Evolutionary conservation across 1,284 basidiomycete genomes (phyloP), one percentile per base, ranked within the genome.

Genomic region (Rhodotorula sp.): DNA sequence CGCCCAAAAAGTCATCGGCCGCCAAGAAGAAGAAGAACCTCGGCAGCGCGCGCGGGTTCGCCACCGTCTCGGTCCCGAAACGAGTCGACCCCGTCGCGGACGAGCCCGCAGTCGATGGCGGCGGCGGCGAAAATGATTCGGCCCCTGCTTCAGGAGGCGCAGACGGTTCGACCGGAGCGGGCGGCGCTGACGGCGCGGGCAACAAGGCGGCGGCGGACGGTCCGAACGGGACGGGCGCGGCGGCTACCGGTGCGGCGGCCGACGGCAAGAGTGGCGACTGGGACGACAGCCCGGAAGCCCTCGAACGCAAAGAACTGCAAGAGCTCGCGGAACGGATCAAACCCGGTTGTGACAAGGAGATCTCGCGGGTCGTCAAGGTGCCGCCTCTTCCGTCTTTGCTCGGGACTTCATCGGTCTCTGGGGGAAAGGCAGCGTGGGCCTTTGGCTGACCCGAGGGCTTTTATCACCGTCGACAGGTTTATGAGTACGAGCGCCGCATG

Each of bases 321-420:
- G 82, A 79, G 65, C 79, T 93, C 59, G 86, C 94, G 0, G 93
- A 97, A 75, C 89, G 87, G 78, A 84, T 91, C 47, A 91, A 96
- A 78, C 92, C 95, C 23, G 92, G 89, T 78, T 90, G 87, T 3
- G 93, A 97, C 79, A 95, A 91, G 81, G 97, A 98, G 77, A 87
- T 95, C 65, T 82, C 85, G 3, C 86, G 93, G 79, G 86, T 86
- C 20, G 78, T 87, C 68, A 89, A 87, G 83, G 87, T 86, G 64
- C 29, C 29, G 82, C n/a, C 8, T 34, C 34, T 8, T 34, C 8
- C 34, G 5, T 34, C 34, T 34, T 34, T 34, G 5, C 34, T 34
- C 34, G 34, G 34, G 34, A 34, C 5, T 7, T 34, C 29, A 29
- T 29, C 29, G 29, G n/a, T 23, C 15, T 34, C 39, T 6, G 3